phyloP scores from a whole-genome alignment of 2,329 filamentous ascomycete genomes.

The Pseudogymnoascus sp. region DNA sequence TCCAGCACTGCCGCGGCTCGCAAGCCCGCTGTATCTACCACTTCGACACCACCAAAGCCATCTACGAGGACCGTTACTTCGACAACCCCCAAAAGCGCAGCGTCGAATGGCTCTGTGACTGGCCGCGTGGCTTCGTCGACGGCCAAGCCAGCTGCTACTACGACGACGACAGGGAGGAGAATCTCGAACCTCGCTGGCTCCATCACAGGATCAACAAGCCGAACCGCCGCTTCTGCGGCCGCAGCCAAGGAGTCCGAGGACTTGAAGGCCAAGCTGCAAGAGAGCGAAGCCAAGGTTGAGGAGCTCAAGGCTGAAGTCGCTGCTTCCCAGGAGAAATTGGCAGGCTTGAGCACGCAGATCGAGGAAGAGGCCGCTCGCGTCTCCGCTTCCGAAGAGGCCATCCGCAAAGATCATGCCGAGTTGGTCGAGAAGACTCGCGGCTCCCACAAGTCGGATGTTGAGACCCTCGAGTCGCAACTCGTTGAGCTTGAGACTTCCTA shows the following conservation, averaged over 20 bases:
- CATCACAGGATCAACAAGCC: conserved; percentile 27
- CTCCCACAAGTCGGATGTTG: conserved; percentile 42
- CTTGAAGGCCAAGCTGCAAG: conserved; percentile 50
- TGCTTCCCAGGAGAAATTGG: conserved; percentile 47
- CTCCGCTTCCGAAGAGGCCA: conserved; percentile 33
- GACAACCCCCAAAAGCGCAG: conserved; percentile 27
- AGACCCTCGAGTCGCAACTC: conserved; percentile 33
- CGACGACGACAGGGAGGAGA: conserved; percentile 42
- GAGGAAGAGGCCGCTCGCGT: conserved; percentile 33
- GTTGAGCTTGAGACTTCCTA: conserved; percentile 16
- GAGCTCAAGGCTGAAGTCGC: conserved; percentile 49
- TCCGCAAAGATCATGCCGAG: conserved; percentile 37
- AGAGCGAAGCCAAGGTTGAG: conserved; percentile 50
- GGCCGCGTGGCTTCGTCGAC: conserved; percentile 30
- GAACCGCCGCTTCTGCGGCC: conserved; percentile 30
- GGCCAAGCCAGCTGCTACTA: conserved; percentile 25
- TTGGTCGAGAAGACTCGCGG: conserved; percentile 42
- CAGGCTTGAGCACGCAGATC: conserved; percentile 45
- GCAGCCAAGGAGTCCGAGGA: conserved; percentile 49
- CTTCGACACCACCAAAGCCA: conserved; percentile 29
- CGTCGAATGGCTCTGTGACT: conserved; percentile 24
- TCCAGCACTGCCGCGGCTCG: conserved; percentile 22
- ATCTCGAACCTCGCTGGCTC: conserved; percentile 42
- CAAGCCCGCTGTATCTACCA: conserved; percentile 22
- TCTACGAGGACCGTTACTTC: conserved; percentile 32